Percentiles rank a stretch among this genome's conserved stretches.
Evolutionary conservation across 2,329 filamentous ascomycete species (phyloP).

Genomic region (Fusarium protoensiforme): DNA sequence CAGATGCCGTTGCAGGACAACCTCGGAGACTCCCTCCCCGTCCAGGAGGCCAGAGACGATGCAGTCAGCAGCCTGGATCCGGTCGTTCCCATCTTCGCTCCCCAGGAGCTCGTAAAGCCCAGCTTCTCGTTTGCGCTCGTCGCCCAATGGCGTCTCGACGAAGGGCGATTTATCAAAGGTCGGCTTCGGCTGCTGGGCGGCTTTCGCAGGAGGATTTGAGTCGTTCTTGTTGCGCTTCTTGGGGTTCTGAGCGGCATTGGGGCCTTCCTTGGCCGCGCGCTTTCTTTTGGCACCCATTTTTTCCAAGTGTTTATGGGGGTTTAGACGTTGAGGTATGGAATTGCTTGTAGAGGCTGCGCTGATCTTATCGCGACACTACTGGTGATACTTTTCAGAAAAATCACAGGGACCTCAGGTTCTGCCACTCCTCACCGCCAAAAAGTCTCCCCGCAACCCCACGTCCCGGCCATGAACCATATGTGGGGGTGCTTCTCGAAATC

Average conservation of each 20-base stretch:
- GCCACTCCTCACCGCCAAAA: constrained; percentile 36
- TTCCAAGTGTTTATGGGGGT: neutral
- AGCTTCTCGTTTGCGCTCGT: constrained; percentile 68
- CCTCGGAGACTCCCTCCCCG: constrained; percentile 61
- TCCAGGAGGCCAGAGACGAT: constrained; percentile 67
- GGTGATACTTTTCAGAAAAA: constrained; percentile 31
- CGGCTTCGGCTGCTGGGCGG: constrained; percentile 39
- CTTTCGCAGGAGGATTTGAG: constrained; percentile 28
- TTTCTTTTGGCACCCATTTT: constrained; percentile 52
- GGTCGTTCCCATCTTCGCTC: constrained; percentile 66
- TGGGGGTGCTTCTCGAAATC: neutral
- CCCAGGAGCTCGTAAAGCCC: constrained; percentile 70
- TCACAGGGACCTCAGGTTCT: constrained; percentile 27
- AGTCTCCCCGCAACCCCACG: constrained; percentile 34
- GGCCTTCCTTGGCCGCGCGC: constrained; percentile 47
- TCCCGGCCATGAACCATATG: neutral
- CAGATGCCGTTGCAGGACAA: constrained; percentile 67
- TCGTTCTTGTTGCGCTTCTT: constrained; percentile 49
- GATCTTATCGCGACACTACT: constrained; percentile 23
- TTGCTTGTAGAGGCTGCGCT: constrained; percentile 1
- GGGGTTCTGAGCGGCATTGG: constrained; percentile 39
- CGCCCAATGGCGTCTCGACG: constrained; percentile 60
- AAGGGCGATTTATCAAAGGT: constrained; percentile 56
- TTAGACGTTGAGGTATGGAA: constrained; percentile 3
- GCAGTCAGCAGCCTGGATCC: constrained; percentile 68